Percentiles rank a stretch among this genome's conserved stretches.
Evolutionary conservation across 2,329 filamentous ascomycete species (phyloP).

Genomic region (Byssoonygena ceratinophila): DNA sequence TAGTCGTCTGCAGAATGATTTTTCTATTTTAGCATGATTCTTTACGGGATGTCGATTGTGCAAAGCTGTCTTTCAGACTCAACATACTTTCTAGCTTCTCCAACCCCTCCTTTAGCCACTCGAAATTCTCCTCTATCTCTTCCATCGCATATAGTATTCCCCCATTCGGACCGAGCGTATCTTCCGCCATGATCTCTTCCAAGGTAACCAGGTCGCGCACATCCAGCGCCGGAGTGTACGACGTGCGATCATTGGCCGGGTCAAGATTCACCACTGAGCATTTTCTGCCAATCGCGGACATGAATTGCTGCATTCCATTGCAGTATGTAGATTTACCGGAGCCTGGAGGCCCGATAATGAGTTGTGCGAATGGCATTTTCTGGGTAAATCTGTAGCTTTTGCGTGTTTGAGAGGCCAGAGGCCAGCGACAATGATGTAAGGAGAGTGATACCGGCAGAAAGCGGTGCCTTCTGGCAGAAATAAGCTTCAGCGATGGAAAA

Average conservation of each 20-base stretch:
- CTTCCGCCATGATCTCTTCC: slow-evolving; percentile 89
- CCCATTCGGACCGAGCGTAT: slow-evolving; percentile 83
- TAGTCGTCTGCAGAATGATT: slow-evolving; percentile 58
- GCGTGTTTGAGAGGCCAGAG: not conserved
- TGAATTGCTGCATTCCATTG: slow-evolving; percentile 98
- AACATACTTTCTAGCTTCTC: slow-evolving; percentile 55
- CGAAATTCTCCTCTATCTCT: slow-evolving; percentile 85
- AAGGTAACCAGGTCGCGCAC: slow-evolving; percentile 80
- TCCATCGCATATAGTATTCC: slow-evolving; percentile 88
- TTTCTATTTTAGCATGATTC: not conserved
- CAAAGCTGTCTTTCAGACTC: not conserved
- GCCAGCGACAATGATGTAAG: slow-evolving; percentile 1
- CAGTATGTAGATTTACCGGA: slow-evolving; percentile 96
- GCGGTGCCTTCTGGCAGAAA: slow-evolving; percentile 1
- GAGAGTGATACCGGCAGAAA: not conserved
- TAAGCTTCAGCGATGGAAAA: slow-evolving; percentile 1
- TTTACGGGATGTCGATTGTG: too few relatives aligned
- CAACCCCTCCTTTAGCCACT: slow-evolving; percentile 77
- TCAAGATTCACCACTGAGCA: slow-evolving; percentile 95
- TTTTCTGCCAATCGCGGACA: slow-evolving; percentile 86
- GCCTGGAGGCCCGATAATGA: slow-evolving; percentile 87
- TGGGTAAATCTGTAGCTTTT: not conserved
- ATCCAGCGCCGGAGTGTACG: slow-evolving; percentile 80
- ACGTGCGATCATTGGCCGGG: slow-evolving; percentile 87
- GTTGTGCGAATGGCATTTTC: slow-evolving; percentile 55